Percentiles rank a stretch among this genome's conserved stretches.
phyloP scores from a whole-genome alignment of 192 early-diverging fungal species.

The Rhizophagus prolifer region DNA sequence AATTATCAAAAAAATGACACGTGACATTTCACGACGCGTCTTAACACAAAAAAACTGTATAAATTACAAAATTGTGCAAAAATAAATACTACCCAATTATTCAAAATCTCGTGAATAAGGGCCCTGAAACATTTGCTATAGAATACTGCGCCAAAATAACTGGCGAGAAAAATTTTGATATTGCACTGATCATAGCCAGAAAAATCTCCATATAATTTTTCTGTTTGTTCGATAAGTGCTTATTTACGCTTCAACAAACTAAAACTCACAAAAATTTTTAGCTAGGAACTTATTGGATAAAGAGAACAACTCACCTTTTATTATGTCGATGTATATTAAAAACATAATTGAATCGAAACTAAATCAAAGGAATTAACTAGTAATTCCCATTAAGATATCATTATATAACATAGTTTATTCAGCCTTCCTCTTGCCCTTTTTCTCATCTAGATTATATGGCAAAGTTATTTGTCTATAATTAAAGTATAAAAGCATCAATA shows the following conservation, averaged over 20 bases:
- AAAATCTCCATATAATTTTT: not conserved
- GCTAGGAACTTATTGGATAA: too few relatives aligned
- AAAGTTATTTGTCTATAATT: slow-evolving; percentile 62
- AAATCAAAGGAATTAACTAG: too few relatives aligned
- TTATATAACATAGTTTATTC: not conserved
- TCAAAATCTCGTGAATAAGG: not conserved
- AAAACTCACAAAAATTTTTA: too few relatives aligned
- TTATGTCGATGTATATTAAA: not conserved
- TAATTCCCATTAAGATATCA: not conserved
- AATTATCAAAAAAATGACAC: not conserved
- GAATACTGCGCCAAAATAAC: not conserved
- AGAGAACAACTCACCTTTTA: too few relatives aligned
- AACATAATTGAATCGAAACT: not conserved
- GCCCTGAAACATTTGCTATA: slow-evolving; percentile 3
- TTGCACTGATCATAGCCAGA: not conserved
- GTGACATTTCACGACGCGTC: not conserved
- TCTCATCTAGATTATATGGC: not conserved
- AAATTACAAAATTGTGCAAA: not conserved
- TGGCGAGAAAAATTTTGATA: not conserved
- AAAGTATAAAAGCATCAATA: slow-evolving; percentile 66
- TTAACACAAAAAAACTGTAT: too few relatives aligned
- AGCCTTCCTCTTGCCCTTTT: not conserved
- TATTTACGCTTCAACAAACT: not conserved
- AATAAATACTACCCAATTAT: slow-evolving; percentile 3
- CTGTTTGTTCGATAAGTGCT: not conserved